A percentile compares a stretch with the other conserved stretches of the same genome.
phyloP scores from a whole-genome alignment of 176 grass and related monocot genomes.

The Triticum dicoccoides region DNA sequence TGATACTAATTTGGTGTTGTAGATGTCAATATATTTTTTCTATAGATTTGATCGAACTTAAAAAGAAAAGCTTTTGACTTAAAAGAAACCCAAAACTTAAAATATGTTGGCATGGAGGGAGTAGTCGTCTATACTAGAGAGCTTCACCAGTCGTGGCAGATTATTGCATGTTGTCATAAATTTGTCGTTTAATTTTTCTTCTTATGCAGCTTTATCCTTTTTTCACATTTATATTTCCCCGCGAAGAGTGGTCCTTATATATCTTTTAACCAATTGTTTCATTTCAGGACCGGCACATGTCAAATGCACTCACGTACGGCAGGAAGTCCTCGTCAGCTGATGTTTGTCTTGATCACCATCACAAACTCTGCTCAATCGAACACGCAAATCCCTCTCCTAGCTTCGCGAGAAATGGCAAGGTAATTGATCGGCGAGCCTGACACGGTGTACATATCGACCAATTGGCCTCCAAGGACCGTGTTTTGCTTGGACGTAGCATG shows the following conservation, averaged over 20 bases:
- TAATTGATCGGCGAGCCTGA: not conserved
- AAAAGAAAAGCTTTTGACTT: too few relatives aligned
- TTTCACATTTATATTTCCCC: not conserved
- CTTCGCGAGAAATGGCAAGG: not conserved
- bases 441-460: not conserved
- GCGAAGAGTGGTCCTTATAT: not conserved
- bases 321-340: too few relatives aligned
- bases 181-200: too few relatives aligned
- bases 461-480: slow-evolving; percentile 1
- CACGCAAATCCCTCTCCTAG: not conserved
- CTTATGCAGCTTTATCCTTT: not conserved
- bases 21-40: too few relatives aligned
- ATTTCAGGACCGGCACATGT: not conserved
- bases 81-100: too few relatives aligned
- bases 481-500: slow-evolving; percentile 10
- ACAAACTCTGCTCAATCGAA: not conserved
- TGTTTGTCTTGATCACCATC: not conserved
- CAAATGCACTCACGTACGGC: not conserved
- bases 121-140: too few relatives aligned
- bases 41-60: too few relatives aligned
- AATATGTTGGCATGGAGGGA: too few relatives aligned
- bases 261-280: not conserved
- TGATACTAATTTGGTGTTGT: too few relatives aligned
- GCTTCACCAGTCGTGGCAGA: too few relatives aligned
- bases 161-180: too few relatives aligned